Conservation (phyloP, 331 rosid genomes). For the Spiraea crenata region DNA sequence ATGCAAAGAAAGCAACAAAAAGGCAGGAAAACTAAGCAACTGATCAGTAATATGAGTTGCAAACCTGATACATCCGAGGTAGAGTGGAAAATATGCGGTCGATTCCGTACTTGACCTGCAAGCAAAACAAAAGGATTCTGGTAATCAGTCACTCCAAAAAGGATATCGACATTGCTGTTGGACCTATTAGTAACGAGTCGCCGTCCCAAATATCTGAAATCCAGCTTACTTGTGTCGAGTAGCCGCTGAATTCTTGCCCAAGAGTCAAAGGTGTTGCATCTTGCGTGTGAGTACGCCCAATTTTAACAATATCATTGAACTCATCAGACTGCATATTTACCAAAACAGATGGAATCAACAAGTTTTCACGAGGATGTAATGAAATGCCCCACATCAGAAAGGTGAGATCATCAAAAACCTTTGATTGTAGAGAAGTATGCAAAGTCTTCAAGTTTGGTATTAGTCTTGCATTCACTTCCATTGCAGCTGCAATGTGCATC, state of each 20-base stretch:
- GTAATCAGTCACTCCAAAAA: neutral
- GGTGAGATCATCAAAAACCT: conserved; percentile 41
- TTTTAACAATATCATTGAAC: conserved; percentile 93
- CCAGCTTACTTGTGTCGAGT: conserved; percentile 83
- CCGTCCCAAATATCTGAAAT: neutral
- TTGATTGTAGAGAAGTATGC: conserved; percentile 61
- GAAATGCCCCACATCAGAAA: no score
- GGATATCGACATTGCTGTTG: neutral
- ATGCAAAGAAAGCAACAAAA: conserved; percentile 20
- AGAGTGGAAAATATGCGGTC: conserved; percentile 72
- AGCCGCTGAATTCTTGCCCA: conserved; percentile 98
- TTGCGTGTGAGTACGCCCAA: conserved; percentile 98
- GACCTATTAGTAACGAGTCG: no score
- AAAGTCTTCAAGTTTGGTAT: conserved; percentile 77
- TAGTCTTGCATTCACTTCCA: conserved; percentile 75
- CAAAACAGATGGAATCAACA: neutral
- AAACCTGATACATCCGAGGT: conserved; percentile 90
- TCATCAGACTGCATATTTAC: conserved; percentile 64
- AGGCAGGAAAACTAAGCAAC: conserved; percentile 1
- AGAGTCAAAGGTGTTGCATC: conserved; percentile 99
- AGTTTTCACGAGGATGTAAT: neutral
- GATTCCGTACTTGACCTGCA: conserved; percentile 87
- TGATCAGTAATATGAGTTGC: conserved; percentile 5
- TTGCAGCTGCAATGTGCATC: conserved; percentile 96
- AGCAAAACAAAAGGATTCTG: conserved; percentile 30